Evolutionary conservation across 495 filamentous ascomycete genomes (phyloP), one percentile per base, ranked within the genome.

Genomic region (Letharia columbiana): DNA sequence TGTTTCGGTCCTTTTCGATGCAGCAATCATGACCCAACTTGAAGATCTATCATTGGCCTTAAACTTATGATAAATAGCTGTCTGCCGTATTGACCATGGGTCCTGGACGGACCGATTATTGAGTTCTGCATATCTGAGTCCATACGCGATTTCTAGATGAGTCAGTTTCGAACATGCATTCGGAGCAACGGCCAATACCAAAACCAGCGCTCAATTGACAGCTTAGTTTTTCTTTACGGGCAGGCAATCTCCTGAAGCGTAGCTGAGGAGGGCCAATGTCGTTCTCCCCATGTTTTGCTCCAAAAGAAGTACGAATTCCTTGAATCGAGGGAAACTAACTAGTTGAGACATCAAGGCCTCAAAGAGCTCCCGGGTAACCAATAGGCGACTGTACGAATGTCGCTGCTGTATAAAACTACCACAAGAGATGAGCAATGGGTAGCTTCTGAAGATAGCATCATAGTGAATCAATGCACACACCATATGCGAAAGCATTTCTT

Each of bases 11-110:
- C 28, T 40, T 42, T 15, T n/a, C n/a, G 74, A 74, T 33, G 72
- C 67, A 15, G 72, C n/a, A 37, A 75, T 69, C 17, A 74, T 49
- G 37, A 74, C 33, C 63, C 72, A 75, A 18, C 67, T 71, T 31
- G 69, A 71, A 10, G 66, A 54, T 28, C 57, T 50, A 50, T 58
- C 28, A 20, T 47, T 31, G 31, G 45, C 31, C 20, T 62, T 54
- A 44, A 67, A 70, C 35, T 65, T 69, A 42, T 74, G 71, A 54
- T 74, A 75, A 0, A 75, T 66, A 44, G 70, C 73, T 2, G 63
- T 72, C 60, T 75, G 74, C n/a, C 74, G 68, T 12, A 74, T 67
- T 12, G 74, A 75, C 74, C 74, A 75, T 62, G 71, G 68, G 23
- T 62, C 63, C 50, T 72, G 60, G 42, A 60, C 65, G 3, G 33